Evolutionary conservation across 176 grass and related monocot genomes (phyloP).

Genomic region (Carex cristatella): DNA sequence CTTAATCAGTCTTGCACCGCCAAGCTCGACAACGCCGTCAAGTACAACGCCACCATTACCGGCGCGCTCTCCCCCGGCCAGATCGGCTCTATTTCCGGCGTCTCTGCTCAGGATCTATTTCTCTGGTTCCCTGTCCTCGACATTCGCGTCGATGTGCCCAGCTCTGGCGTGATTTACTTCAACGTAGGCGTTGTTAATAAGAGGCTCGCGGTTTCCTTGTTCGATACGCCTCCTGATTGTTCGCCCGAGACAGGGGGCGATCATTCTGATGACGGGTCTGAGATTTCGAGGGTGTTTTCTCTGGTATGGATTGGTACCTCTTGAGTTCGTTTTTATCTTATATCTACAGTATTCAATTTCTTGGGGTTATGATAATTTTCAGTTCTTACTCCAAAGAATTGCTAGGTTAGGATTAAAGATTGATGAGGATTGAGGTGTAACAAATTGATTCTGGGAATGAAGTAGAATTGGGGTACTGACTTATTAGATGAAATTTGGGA

Average conservation of each 20-base stretch:
- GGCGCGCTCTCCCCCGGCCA: slow-evolving; percentile 46
- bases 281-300: neutral
- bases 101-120: slow-evolving; percentile 66
- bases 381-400: neutral
- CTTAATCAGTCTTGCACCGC: slow-evolving; percentile 47
- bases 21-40: slow-evolving; percentile 40
- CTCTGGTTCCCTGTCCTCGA: slow-evolving; percentile 68
- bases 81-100: slow-evolving; percentile 44
- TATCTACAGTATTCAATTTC: neutral
- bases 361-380: neutral
- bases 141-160: slow-evolving; percentile 54
- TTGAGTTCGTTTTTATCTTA: neutral
- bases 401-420: neutral
- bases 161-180: slow-evolving; percentile 73
- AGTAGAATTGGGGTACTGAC: neutral
- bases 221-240: slow-evolving; percentile 67
- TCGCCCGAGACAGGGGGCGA: slow-evolving; percentile 15
- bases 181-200: slow-evolving; percentile 71
- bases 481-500: neutral
- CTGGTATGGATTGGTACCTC: slow-evolving; percentile 3
- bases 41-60: slow-evolving; percentile 53
- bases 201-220: slow-evolving; percentile 54
- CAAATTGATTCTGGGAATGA: neutral
- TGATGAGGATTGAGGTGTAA: neutral
- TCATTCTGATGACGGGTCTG: neutral